phyloP scores from a whole-genome alignment of 2,329 filamentous ascomycete genomes.

The Arachnomyces sp. region DNA sequence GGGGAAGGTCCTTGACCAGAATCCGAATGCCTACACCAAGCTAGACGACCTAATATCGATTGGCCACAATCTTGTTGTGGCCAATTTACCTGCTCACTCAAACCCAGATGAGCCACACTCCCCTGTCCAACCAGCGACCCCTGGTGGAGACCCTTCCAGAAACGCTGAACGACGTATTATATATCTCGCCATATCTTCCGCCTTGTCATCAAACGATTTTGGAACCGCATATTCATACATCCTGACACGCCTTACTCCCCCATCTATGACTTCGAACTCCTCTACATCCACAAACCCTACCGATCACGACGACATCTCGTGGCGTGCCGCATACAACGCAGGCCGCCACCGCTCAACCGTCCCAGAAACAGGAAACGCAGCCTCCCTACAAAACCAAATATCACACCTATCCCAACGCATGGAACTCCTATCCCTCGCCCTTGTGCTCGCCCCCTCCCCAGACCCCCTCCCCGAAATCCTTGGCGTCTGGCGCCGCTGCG shows the following conservation, averaged over 20 bases:
- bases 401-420: slow-evolving; percentile 54
- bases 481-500: slow-evolving; percentile 54
- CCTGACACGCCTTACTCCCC: slow-evolving; percentile 46
- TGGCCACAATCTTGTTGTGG: slow-evolving; percentile 48
- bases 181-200: slow-evolving; percentile 38
- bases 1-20: slow-evolving; percentile 54
- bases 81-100: slow-evolving; percentile 29
- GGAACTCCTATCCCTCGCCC: slow-evolving; percentile 55
- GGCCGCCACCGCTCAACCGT: slow-evolving; percentile 44
- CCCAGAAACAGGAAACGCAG: slow-evolving; percentile 21
- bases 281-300: slow-evolving; percentile 20
- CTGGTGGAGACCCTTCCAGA: slow-evolving; percentile 20
- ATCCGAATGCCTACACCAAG: slow-evolving; percentile 53
- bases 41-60: slow-evolving; percentile 57
- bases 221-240: slow-evolving; percentile 61
- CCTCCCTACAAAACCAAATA: slow-evolving; percentile 35
- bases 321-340: slow-evolving; percentile 56
- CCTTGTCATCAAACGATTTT: slow-evolving; percentile 37
- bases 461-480: slow-evolving; percentile 53
- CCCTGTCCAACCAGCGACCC: slow-evolving; percentile 4
- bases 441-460: slow-evolving; percentile 50
- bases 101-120: slow-evolving; percentile 17
- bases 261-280: slow-evolving; percentile 24
- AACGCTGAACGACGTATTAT: slow-evolving; percentile 40
- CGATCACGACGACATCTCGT: slow-evolving; percentile 49